Base-by-base conservation (phyloP, 2,329 filamentous ascomycete species). In the Zymoseptoria pseudotritici region DNA sequence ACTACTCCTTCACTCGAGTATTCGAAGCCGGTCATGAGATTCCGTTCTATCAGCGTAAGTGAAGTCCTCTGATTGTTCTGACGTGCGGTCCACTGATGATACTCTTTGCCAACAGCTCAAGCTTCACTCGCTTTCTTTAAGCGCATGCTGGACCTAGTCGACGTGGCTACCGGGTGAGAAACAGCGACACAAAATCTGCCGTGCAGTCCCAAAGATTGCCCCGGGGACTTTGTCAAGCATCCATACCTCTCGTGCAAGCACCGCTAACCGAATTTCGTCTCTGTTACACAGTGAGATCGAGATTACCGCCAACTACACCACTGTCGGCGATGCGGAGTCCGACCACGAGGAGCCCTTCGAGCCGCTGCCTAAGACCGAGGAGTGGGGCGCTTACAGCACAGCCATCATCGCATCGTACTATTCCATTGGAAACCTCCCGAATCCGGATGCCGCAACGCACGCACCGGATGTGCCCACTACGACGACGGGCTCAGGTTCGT, bases 1-100 rank as follows among this genome's bases (percentile, higher is more conserved):
- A 71, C 50, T 63, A 69, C 58, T 64, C 60, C 51, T 70, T 70
- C 61, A 66, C 70, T 2, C 61, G 71, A 20, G 61, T 72, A 9
- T 71, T 70, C 64, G 74, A 78, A 52, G 64, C 75, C 6, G 76
- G 76, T 2, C 76, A 78, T 54, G 72, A 74, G 57, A 74, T 77
- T 2, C 73, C 74, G 0, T 76, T 70, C 63, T 77, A 77, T 61
- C 76, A 77, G 62, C 74, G 62, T 53, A 58, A 64, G 50, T 46
- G 13, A 17, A n/a, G 11, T 7, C 6, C 17, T 2, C 11, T 17
- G 17, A 46, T n/a, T n/a, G 17, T n/a, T 11, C 6, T 46, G 5
- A 46, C 13, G 36, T 17, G 13, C 11, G 4, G 4, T 46, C 17
- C 36, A 5, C 36, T 46, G 13, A 46, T 7, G 7, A 46, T n/a